Conservation (phyloP, 2,329 filamentous ascomycete genomes). For the Hymenoscyphus occultus region DNA sequence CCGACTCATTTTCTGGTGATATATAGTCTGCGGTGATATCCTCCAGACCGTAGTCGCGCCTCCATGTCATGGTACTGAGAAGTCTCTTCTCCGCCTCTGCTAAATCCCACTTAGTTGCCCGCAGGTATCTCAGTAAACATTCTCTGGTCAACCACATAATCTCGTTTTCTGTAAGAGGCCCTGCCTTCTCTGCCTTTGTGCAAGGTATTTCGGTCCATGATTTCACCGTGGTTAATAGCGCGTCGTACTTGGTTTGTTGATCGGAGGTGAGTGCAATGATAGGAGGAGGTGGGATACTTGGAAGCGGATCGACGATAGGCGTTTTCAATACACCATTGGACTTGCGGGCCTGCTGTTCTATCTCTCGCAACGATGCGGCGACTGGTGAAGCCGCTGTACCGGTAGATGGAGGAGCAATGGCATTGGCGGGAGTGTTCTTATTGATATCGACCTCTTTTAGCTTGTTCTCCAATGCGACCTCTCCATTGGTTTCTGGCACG, state of each 20-base stretch:
- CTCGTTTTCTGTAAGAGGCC: conserved; percentile 73
- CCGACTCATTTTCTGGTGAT: conserved; percentile 90
- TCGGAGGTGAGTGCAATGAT: conserved; percentile 66
- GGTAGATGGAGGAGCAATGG: not conserved
- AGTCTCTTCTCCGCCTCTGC: conserved; percentile 75
- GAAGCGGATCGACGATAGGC: conserved; percentile 32
- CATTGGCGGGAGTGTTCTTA: conserved; percentile 6
- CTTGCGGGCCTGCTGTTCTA: conserved; percentile 14
- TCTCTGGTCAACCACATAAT: conserved; percentile 89
- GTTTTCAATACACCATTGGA: conserved; percentile 39
- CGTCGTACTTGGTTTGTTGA: conserved; percentile 77
- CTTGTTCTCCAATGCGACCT: conserved; percentile 15
- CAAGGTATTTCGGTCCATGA: conserved; percentile 69
- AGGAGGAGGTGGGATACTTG: conserved; percentile 40
- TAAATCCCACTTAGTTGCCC: conserved; percentile 87
- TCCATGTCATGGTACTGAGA: conserved; percentile 78
- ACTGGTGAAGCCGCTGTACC: conserved; percentile 18
- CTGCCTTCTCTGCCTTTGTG: conserved; percentile 51
- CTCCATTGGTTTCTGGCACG: conserved; percentile 4
- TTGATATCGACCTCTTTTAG: conserved; percentile 23
- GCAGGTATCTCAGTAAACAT: conserved; percentile 87
- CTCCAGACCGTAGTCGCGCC: conserved; percentile 81
- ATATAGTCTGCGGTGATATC: conserved; percentile 80
- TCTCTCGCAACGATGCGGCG: conserved; percentile 26
- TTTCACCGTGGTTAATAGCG: conserved; percentile 67